Conservation (phyloP, 257 asterid genomes). For the Solanum infundibuliforme region DNA sequence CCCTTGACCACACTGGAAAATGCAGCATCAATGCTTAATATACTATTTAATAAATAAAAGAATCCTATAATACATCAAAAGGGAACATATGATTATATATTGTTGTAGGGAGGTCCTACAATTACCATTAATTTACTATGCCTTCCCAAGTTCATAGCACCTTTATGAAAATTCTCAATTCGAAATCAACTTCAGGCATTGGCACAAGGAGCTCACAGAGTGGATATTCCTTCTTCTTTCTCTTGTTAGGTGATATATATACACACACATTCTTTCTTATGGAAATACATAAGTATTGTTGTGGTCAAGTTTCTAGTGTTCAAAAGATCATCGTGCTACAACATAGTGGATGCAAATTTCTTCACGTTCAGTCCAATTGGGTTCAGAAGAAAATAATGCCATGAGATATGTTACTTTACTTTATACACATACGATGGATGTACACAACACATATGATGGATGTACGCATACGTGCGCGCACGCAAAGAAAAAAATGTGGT, state of each 20-base stretch:
- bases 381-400: not conserved
- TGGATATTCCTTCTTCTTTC: not conserved
- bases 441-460: not conserved
- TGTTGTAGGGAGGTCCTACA: not conserved
- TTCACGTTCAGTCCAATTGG: not conserved
- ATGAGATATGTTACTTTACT: not conserved
- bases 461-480: not conserved
- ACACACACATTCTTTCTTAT: not conserved
- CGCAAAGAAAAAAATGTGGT: not conserved
- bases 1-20: constrained; percentile 91
- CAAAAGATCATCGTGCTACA: not conserved
- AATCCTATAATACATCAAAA: not conserved
- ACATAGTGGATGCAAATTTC: not conserved
- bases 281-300: not conserved
- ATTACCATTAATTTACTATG: not conserved
- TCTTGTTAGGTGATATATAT: not conserved
- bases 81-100: not conserved
- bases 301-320: not conserved
- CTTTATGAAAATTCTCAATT: not conserved
- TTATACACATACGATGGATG: not conserved
- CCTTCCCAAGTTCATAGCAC: not conserved
- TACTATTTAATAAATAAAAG: not conserved
- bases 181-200: not conserved
- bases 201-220: not conserved
- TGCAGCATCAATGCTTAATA: not conserved